phyloP scores from a whole-genome alignment of 1,284 basidiomycete species.

The Thecaphora thlaspeos region DNA sequence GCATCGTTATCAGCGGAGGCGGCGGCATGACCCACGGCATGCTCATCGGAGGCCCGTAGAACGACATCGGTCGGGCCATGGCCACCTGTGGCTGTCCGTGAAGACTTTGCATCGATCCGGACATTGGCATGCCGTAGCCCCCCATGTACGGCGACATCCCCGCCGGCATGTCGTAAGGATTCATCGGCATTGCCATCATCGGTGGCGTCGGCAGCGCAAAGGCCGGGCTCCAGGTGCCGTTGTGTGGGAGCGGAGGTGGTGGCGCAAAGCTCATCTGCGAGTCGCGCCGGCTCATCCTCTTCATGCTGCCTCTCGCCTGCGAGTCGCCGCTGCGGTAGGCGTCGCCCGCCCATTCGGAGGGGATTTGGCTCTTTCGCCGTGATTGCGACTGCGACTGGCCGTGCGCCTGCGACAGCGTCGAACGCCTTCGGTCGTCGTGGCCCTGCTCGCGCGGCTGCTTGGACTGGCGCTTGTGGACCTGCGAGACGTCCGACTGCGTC shows the following conservation, averaged over 20 bases:
- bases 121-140: background rate
- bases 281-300: background rate
- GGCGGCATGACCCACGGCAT: background rate
- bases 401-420: background rate
- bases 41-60: background rate
- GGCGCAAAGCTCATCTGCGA: background rate
- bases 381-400: background rate
- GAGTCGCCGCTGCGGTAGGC: too few relatives aligned
- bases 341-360: background rate
- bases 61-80: background rate
- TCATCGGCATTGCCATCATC: conserved; percentile 6
- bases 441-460: background rate
- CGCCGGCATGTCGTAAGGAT: conserved; percentile 6
- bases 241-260: background rate
- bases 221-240: conserved; percentile 7
- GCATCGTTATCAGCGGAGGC: background rate
- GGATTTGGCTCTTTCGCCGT: background rate
- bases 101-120: background rate
- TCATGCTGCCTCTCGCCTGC: background rate
- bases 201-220: conserved; percentile 6
- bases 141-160: conserved; percentile 1
- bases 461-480: background rate
- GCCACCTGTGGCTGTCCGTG: background rate
- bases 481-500: background rate
- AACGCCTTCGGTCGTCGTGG: background rate